Conservation (phyloP, 345 rosid species). For the Dimocarpus longan region DNA sequence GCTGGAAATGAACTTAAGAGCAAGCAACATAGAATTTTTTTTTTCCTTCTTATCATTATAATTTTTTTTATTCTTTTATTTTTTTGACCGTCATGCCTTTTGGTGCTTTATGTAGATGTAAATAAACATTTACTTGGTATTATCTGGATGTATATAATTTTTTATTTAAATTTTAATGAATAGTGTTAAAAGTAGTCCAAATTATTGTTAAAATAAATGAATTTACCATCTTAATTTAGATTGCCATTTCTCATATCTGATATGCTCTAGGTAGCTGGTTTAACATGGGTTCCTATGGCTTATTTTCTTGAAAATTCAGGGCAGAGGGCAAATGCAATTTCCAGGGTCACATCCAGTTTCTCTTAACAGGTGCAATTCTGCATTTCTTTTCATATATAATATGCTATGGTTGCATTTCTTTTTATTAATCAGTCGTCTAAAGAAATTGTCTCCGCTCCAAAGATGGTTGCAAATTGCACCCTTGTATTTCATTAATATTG, state of each 20-base stretch:
- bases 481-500: neutral
- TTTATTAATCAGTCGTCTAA: neutral
- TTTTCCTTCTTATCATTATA: too few relatives aligned
- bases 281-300: slow-evolving; percentile 15
- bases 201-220: neutral
- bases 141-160: too few relatives aligned
- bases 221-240: too few relatives aligned
- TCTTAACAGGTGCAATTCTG: slow-evolving; percentile 56
- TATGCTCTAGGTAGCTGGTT: slow-evolving; percentile 14
- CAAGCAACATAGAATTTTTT: too few relatives aligned
- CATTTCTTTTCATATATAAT: neutral
- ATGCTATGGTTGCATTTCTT: slow-evolving; percentile 4
- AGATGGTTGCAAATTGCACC: neutral
- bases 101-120: too few relatives aligned
- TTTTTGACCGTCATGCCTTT: too few relatives aligned
- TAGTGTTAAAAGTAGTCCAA: neutral
- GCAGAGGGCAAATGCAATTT: slow-evolving; percentile 61
- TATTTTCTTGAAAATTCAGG: slow-evolving; percentile 46
- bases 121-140: too few relatives aligned
- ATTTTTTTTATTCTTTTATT: too few relatives aligned
- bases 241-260: neutral
- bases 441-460: neutral
- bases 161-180: neutral
- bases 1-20: too few relatives aligned
- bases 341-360: slow-evolving; percentile 93